These are phyloP conservation scores for Auricularia cornea DNA, from an alignment of 768 basidiomycete species.

Conservation along the genomic window DNA sequence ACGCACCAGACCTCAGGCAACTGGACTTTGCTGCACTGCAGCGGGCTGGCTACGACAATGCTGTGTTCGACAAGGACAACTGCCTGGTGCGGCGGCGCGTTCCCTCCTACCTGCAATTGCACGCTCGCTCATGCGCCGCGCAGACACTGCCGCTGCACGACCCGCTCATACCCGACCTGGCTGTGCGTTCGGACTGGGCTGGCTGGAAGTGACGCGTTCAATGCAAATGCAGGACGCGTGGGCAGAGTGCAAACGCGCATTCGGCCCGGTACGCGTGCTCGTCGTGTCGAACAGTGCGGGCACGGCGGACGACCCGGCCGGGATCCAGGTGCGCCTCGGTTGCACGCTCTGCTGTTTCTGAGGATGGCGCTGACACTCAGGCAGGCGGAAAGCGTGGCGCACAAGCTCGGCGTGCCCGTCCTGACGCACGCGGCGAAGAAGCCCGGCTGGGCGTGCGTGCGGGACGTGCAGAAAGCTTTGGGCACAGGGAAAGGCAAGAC, in stretches of 20 bases:
- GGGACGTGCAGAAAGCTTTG: slow-evolving; percentile 43
- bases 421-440: slow-evolving; percentile 70
- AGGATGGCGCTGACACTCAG: background rate
- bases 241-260: slow-evolving; percentile 59
- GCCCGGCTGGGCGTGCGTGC: slow-evolving; percentile 71
- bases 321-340: slow-evolving; percentile 60
- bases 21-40: slow-evolving; percentile 69
- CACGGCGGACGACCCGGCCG: slow-evolving; percentile 63
- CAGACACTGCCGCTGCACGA: slow-evolving; percentile 81
- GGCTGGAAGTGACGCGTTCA: background rate
- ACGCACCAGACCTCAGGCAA: slow-evolving; percentile 64
- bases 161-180: slow-evolving; percentile 62
- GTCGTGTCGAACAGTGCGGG: slow-evolving; percentile 95
- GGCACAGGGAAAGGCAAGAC: slow-evolving; percentile 48
- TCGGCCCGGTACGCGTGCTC: slow-evolving; percentile 72
- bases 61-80: slow-evolving; percentile 96
- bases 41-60: slow-evolving; percentile 75
- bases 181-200: slow-evolving; percentile 11
- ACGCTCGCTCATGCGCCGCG: background rate
- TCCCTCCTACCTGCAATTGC: background rate
- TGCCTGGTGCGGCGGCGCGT: slow-evolving; percentile 55
- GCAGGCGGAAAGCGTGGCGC: slow-evolving; percentile 79
- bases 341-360: background rate
- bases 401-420: slow-evolving; percentile 73
- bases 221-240: slow-evolving; percentile 52